Percentiles rank a stretch among this genome's conserved stretches.
Conservation (phyloP, 768 basidiomycete genomes). For the Gelatoporia subvermispora region DNA sequence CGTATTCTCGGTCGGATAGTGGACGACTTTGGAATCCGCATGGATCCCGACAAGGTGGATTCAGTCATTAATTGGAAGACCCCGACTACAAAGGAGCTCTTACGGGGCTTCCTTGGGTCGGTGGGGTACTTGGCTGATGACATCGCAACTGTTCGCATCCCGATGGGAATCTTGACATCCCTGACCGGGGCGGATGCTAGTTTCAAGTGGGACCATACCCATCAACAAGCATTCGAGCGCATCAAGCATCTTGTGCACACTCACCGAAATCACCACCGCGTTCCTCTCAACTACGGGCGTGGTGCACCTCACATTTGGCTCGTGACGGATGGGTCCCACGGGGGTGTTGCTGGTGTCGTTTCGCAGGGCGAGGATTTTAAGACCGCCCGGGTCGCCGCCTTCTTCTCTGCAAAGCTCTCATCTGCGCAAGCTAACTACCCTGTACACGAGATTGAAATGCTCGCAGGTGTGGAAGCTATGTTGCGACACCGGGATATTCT, state of each 20-base stretch:
- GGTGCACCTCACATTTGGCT: conserved; percentile 16
- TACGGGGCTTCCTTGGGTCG: conserved; percentile 31
- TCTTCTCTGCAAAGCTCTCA: conserved; percentile 21
- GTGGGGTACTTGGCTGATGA: conserved; percentile 33
- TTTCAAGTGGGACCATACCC: conserved; percentile 20
- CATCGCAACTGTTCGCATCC: conserved; percentile 27
- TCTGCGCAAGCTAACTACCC: conserved; percentile 26
- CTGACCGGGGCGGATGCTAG: conserved; percentile 9
- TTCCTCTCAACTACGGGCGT: conserved; percentile 14
- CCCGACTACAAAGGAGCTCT: conserved; percentile 23
- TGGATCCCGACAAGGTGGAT: conserved; percentile 24
- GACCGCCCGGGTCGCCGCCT: conserved; percentile 13
- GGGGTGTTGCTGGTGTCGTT: conserved; percentile 15
- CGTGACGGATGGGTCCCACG: conserved; percentile 16
- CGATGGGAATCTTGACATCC: conserved; percentile 30
- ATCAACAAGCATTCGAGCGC: conserved; percentile 26
- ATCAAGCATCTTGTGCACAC: conserved; percentile 17
- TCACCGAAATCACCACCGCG: conserved; percentile 8
- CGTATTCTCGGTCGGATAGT: conserved; percentile 27
- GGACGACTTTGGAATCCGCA: conserved; percentile 21
- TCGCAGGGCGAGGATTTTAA: conserved; percentile 16
- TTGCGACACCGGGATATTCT: not conserved
- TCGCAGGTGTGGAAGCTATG: not conserved
- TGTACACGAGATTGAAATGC: conserved; percentile 17
- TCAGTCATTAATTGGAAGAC: conserved; percentile 25